These are phyloP conservation scores for Penicillium griseofulvum DNA, from an alignment of 2,329 filamentous ascomycete genomes.

Conservation along the genomic window DNA sequence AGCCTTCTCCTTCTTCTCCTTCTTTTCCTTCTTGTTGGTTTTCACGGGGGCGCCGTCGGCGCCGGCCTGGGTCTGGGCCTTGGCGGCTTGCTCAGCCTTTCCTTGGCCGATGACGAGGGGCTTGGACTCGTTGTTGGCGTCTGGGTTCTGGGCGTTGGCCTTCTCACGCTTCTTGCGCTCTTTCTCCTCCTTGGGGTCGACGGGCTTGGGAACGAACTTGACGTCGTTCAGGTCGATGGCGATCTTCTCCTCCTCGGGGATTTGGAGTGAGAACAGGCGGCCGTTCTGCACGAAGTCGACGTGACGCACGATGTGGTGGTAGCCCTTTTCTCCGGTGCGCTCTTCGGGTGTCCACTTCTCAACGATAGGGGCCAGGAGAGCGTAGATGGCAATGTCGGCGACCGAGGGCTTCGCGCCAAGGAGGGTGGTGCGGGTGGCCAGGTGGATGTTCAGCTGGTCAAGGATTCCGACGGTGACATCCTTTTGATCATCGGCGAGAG, in stretches of 20 bases:
- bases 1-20: constrained; percentile 88
- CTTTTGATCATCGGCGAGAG: constrained; percentile 51
- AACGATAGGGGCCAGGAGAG: constrained; percentile 72
- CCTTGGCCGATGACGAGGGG: constrained; percentile 40
- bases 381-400: constrained; percentile 81
- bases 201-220: constrained; percentile 80
- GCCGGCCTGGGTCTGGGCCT: constrained; percentile 48
- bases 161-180: constrained; percentile 97
- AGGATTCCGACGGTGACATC: constrained; percentile 63
- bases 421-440: constrained; percentile 82
- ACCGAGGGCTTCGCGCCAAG: constrained; percentile 86
- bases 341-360: constrained; percentile 79
- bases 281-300: constrained; percentile 95
- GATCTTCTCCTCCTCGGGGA: constrained; percentile 73
- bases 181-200: constrained; percentile 92
- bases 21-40: constrained; percentile 63
- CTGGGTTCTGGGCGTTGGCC: constrained; percentile 45
- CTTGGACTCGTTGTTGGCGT: constrained; percentile 26
- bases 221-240: constrained; percentile 75
- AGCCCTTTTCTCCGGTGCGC: constrained; percentile 83
- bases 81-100: constrained; percentile 46
- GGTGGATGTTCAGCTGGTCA: constrained; percentile 77
- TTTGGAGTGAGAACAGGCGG: constrained; percentile 63
- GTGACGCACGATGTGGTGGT: constrained; percentile 86
- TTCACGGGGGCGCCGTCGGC: constrained; percentile 45